phyloP scores from a whole-genome alignment of 176 grass and related monocot genomes.

The Hsuehochloa calcarea region DNA sequence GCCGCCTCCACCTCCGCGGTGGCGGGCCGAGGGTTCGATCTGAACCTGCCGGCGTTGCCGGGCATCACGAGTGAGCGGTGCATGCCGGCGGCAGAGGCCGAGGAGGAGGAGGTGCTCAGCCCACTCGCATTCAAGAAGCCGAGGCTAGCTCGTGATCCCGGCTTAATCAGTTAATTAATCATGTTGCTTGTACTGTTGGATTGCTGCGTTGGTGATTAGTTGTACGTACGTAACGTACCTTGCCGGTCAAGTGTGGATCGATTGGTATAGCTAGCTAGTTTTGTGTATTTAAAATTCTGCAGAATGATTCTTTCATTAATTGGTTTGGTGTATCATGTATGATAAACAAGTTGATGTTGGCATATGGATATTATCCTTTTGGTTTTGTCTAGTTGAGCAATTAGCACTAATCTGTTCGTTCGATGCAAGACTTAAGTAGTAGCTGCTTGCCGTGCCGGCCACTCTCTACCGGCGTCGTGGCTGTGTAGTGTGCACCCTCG shows the following conservation, averaged over 20 bases:
- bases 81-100: not conserved
- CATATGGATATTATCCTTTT: not conserved
- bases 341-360: not conserved
- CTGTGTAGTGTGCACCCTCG: too few species aligned
- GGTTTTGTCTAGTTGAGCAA: too few species aligned
- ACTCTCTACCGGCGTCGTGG: not conserved
- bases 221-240: not conserved
- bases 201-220: not conserved
- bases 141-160: conserved; percentile 46
- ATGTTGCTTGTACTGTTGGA: not conserved
- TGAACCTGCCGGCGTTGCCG: conserved; percentile 57
- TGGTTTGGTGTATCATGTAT: not conserved
- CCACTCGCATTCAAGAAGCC: conserved; percentile 70
- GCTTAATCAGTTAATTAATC: conserved; percentile 17
- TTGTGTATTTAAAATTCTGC: not conserved
- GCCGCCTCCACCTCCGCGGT: not conserved
- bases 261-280: not conserved
- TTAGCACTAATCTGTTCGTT: too few species aligned
- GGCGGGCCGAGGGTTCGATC: conserved; percentile 34
- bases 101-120: conserved; percentile 63
- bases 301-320: conserved; percentile 18
- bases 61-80: conserved; percentile 37
- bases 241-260: conserved; percentile 6
- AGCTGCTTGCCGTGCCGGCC: not conserved
- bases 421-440: too few species aligned